Evolutionary conservation across 2,329 filamentous ascomycete species (phyloP).

Genomic region (Monosporascus sp.): DNA sequence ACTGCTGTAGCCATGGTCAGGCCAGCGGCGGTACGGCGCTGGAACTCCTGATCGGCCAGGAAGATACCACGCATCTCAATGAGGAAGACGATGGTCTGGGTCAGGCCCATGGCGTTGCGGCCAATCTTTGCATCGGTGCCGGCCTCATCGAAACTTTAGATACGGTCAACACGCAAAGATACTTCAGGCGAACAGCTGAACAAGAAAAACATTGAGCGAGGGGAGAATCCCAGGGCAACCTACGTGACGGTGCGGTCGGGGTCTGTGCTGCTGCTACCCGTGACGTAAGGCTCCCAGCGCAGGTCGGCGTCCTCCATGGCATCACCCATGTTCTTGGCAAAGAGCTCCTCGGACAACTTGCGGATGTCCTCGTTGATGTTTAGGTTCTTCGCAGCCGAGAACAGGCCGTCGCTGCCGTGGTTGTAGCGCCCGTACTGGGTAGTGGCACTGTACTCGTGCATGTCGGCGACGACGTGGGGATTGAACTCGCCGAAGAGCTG

Average conservation of each 20-base stretch:
- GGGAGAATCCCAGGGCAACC: too few relatives aligned
- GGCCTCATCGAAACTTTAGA: conserved; percentile 16
- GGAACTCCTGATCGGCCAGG: conserved; percentile 22
- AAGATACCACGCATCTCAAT: conserved; percentile 21
- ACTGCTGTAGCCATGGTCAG: conserved; percentile 19
- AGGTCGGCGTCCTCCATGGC: conserved; percentile 21
- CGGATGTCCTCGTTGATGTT: conserved; percentile 24
- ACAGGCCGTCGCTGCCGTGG: conserved; percentile 24
- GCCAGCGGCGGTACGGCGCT: conserved; percentile 20
- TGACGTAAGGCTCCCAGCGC: conserved; percentile 28
- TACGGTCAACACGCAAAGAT: conserved; percentile 1
- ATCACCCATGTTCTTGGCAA: conserved; percentile 20
- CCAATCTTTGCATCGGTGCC: conserved; percentile 20
- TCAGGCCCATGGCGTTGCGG: conserved; percentile 17
- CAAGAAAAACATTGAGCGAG: too few relatives aligned
- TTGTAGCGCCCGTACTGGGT: conserved; percentile 19
- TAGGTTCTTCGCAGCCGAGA: conserved; percentile 23
- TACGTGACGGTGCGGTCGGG: too few relatives aligned
- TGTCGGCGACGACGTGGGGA: conserved; percentile 26
- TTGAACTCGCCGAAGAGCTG: conserved; percentile 20
- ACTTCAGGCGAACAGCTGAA: too few relatives aligned
- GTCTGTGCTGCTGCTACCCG: conserved; percentile 5
- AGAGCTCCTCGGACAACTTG: conserved; percentile 20
- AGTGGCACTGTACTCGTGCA: conserved; percentile 27
- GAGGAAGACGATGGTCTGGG: conserved; percentile 18